These are phyloP conservation scores for Thamnidium elegans DNA, from an alignment of 192 early-diverging fungal genomes.

Conservation along the genomic window DNA sequence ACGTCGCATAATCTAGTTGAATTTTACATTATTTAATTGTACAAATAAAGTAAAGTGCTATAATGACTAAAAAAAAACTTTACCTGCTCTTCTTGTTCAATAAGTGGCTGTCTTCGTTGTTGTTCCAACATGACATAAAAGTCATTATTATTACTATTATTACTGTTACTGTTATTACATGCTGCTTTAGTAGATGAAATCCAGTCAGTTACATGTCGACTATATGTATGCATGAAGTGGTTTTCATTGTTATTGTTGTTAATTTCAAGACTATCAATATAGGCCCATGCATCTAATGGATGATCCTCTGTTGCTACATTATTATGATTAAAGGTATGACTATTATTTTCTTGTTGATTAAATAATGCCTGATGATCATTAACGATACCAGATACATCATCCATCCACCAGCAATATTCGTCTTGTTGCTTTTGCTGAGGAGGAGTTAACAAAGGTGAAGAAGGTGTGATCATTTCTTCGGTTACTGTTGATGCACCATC, in stretches of 20 bases:
- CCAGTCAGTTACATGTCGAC: constrained; percentile 13
- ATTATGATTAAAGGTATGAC: not conserved
- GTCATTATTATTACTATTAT: not conserved
- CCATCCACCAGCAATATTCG: constrained; percentile 1
- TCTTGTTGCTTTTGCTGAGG: too few relatives aligned
- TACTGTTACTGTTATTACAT: too few relatives aligned
- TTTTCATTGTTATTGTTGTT: not conserved
- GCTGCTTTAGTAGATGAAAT: constrained; percentile 4
- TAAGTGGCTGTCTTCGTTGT: too few relatives aligned
- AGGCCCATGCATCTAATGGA: constrained; percentile 12
- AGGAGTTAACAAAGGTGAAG: not conserved
- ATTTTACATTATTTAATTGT: not conserved
- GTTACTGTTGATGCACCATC: too few relatives aligned
- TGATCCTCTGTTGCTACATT: constrained; percentile 2
- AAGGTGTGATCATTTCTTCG: not conserved
- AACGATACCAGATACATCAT: constrained; percentile 2
- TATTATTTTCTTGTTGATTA: not conserved
- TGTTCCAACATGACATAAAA: too few relatives aligned
- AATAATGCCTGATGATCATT: constrained; percentile 3
- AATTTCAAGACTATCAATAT: constrained; percentile 19
- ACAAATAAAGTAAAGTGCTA: too few relatives aligned
- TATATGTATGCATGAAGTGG: constrained; percentile 3
- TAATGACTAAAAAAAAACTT: too few relatives aligned
- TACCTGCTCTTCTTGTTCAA: too few relatives aligned
- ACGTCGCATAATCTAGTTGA: constrained; percentile 8